Evolutionary conservation across 2,329 filamentous ascomycete genomes (phyloP).

Genomic region (Talaromyces islandicus): DNA sequence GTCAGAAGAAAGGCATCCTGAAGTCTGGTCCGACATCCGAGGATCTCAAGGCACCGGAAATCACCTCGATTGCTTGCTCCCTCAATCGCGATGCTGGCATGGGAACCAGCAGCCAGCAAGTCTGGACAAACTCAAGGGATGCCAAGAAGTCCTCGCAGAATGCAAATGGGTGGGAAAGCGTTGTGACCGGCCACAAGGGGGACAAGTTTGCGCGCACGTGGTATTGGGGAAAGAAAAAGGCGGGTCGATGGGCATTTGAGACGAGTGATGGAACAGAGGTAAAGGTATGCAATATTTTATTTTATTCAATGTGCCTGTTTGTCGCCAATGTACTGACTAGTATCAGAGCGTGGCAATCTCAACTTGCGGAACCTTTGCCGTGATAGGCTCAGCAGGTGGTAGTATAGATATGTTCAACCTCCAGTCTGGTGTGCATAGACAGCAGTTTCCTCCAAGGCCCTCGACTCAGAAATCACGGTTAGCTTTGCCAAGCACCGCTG

Average conservation of each 20-base stretch:
- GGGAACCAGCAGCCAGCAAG: slow-evolving; percentile 69
- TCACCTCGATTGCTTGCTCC: slow-evolving; percentile 85
- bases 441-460: slow-evolving; percentile 75
- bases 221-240: slow-evolving; percentile 95
- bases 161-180: slow-evolving; percentile 92
- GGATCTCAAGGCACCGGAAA: slow-evolving; percentile 77
- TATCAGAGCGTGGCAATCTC: slow-evolving; percentile 75
- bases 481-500: neutral
- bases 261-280: slow-evolving; percentile 81
- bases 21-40: slow-evolving; percentile 17
- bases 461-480: slow-evolving; percentile 45
- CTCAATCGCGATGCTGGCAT: slow-evolving; percentile 94
- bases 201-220: slow-evolving; percentile 85
- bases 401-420: slow-evolving; percentile 94
- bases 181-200: slow-evolving; percentile 84
- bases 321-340: slow-evolving; percentile 10
- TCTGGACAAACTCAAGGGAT: slow-evolving; percentile 74
- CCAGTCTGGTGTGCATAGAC: slow-evolving; percentile 83
- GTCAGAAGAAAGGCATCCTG: slow-evolving; percentile 58
- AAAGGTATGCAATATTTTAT: slow-evolving; percentile 30
- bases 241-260: slow-evolving; percentile 86
- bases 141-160: slow-evolving; percentile 65
- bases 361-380: slow-evolving; percentile 85
- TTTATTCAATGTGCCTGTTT: neutral
- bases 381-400: slow-evolving; percentile 78